Evolutionary conservation across 2,329 filamentous ascomycete genomes (phyloP), one percentile per base, ranked within the genome.

Genomic region (Penicillium sclerotigenum): DNA sequence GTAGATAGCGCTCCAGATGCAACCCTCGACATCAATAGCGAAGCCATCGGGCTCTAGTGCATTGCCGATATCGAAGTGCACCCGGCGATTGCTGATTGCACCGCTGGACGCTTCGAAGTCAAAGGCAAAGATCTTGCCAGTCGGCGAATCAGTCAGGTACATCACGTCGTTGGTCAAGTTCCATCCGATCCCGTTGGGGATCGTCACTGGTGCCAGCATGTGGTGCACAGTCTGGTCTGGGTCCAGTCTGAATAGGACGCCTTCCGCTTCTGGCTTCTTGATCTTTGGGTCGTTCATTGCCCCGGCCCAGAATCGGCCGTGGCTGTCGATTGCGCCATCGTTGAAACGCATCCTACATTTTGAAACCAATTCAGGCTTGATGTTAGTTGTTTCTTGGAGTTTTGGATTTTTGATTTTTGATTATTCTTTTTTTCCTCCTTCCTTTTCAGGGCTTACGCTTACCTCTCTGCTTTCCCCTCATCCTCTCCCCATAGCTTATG

Each of bases 1-100:
- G 69, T 90, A 94, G n/a, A 94, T 80, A 8, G 90, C 89, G 59
- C 89, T 87, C 92, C 93, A 97, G 67, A 96, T 81, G 76, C 88
- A 87, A n/a, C 91, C 91, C 52, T 95, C 85, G 41, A 81, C 83
- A 69, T 97, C 92, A 67, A 95, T 83, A 59, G 87, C 87, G 75
- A 93, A 92, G 2, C 92, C 92, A 73, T 97, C 92, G 1, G 91
- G 91, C 59, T 83, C 80, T 6, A 85, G 83, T 46, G 81, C 72
- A 1, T 83, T 83, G 4, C 83, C 80, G 68, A 91, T 85, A 54
- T 81, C 78, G 76, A 91, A 93, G 75, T 91, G 91, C 36, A 87
- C 78, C 53, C 88, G 84, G 67, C 85, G 82, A 73, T 89, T 87
- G 56, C 81, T 82, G 51, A 90, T 79, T n/a, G 75, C 76, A 34